A percentile compares a stretch with the other conserved stretches of the same genome.
phyloP scores from a whole-genome alignment of 768 basidiomycete species.

The Lactarius tabidus region DNA sequence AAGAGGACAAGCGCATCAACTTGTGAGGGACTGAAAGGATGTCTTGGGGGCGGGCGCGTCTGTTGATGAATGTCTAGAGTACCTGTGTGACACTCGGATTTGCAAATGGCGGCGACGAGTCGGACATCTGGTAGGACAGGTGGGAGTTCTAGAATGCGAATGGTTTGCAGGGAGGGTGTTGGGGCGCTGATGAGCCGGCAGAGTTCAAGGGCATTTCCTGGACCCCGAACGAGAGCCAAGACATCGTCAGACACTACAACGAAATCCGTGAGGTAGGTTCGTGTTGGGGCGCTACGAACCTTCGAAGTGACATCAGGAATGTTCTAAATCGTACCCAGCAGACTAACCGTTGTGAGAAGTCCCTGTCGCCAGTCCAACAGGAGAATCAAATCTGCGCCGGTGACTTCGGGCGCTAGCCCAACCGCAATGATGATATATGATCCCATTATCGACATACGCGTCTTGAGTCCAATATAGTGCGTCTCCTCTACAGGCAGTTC shows the following conservation, averaged over 20 bases:
- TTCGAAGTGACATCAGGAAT: background rate
- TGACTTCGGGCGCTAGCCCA: background rate
- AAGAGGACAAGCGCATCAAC: background rate
- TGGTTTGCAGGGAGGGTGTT: background rate
- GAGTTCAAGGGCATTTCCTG: conserved; percentile 9
- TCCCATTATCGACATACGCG: background rate
- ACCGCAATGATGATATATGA: background rate
- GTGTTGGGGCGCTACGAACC: background rate
- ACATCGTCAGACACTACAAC: conserved; percentile 2
- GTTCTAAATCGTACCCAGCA: background rate
- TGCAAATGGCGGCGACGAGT: background rate
- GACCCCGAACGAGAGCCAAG: conserved; percentile 3
- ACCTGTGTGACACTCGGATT: background rate
- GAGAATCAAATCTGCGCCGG: conserved; percentile 2
- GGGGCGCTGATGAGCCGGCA: background rate
- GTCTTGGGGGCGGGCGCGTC: background rate
- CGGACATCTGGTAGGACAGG: background rate
- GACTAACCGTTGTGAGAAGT: background rate
- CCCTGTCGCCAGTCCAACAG: conserved; percentile 7
- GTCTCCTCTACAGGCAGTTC: background rate
- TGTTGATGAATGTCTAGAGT: background rate
- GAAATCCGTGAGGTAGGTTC: conserved; percentile 7
- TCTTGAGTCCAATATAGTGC: conserved; percentile 1
- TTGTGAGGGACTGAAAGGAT: background rate
- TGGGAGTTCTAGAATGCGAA: background rate